Base-by-base conservation (phyloP, 306 rosid genomes). In the Cucurbita moschata region DNA sequence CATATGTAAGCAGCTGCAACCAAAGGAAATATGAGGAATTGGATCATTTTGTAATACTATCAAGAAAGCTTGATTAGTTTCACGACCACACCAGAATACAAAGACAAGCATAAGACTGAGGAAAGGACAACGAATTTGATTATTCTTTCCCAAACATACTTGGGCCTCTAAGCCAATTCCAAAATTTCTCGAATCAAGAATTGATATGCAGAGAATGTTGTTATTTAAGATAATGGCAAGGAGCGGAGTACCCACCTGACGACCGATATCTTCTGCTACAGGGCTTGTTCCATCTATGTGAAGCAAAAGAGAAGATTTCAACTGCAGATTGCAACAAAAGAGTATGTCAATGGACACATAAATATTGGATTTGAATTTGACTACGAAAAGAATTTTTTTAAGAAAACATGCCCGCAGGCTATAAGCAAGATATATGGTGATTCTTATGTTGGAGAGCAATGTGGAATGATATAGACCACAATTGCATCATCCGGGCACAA, bases 281-380 rank as follows among this genome's bases (percentile, higher is more conserved):
- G 97, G 86, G 72, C 97, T 89, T 54, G 97, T 89, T 61, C 97
- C 97, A 69, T 92, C 97, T 40, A 92, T 84, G 86, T 92, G 97
- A 74, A 89, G 91, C 64, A 92, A 82, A 68, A 92, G 86, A 19
- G 97, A 92, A 71, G 97, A 89, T 83, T 92, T 92, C 85, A 92
- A 78, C 97, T 92, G 87, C 66, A 80, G 58, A 77, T 96, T 89
- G 87, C 42, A 77, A 76, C 74, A 73, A 73, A 75, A 58, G 60
- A 37, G 53, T 43, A 55, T 54, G 54, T 59, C 54, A 51, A 74
- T 57, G 8, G 57, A 60, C 49, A 44, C 11, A 73, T 9, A 40
- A n/a, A 18, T 53, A 55, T 19, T 35, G 38, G 8, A 11, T 35
- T 10, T 2, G 21, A 5, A 7, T 51, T 10, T 2, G 53, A 72